phyloP scores from a whole-genome alignment of 176 grass and related monocot species.

The Cenchrus purpureus region DNA sequence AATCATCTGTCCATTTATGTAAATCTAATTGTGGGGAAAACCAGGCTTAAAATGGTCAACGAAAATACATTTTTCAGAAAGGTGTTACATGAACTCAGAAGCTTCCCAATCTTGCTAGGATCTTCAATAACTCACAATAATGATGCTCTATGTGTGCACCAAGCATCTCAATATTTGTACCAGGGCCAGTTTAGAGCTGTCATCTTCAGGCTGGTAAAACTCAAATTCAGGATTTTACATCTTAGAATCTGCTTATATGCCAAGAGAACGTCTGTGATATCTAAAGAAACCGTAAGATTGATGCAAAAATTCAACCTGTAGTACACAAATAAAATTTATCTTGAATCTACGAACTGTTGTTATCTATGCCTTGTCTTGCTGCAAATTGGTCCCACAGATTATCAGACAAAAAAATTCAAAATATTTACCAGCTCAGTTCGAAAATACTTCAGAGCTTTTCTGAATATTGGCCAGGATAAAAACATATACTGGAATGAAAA shows the following conservation, averaged over 20 bases:
- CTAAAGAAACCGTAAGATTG: background rate
- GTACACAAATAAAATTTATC: background rate
- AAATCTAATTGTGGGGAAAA: background rate
- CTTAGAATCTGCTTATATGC: background rate
- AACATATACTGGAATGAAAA: background rate
- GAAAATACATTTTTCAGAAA: background rate
- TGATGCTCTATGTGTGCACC: background rate
- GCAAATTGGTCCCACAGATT: background rate
- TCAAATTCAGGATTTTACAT: background rate
- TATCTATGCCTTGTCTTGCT: background rate
- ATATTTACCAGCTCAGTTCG: background rate
- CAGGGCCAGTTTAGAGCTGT: background rate
- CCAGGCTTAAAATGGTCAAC: background rate
- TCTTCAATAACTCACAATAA: background rate
- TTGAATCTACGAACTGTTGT: background rate
- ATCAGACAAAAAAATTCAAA: background rate
- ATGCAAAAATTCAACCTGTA: background rate
- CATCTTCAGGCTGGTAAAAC: background rate
- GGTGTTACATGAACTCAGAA: background rate
- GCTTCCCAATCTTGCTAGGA: background rate
- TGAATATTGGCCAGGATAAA: background rate
- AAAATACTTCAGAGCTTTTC: slow-evolving; percentile 1
- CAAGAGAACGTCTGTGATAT: background rate
- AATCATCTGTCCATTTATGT: background rate
- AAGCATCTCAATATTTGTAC: background rate